These are phyloP conservation scores for Fraxinus anomala DNA, from an alignment of 257 asterid genomes.

Conservation along the genomic window DNA sequence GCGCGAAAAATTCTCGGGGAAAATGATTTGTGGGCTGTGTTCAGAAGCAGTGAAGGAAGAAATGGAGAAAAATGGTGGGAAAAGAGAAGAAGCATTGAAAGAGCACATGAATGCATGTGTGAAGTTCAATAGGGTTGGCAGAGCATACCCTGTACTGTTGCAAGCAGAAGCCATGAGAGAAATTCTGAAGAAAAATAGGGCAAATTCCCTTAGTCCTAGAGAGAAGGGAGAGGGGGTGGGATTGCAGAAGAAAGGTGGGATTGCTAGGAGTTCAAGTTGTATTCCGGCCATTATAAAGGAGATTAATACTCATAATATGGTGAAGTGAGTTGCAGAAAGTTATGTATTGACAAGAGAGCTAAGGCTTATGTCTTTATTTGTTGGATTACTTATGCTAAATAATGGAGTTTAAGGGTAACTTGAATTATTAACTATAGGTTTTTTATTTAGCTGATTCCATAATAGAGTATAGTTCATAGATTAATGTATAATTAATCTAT, in stretches of 20 bases:
- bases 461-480: background rate
- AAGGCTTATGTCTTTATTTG: background rate
- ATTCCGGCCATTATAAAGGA: conserved; percentile 67
- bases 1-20: conserved; percentile 57
- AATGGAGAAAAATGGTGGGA: conserved; percentile 80
- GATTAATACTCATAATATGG: conserved; percentile 14
- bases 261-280: conserved; percentile 80
- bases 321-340: background rate
- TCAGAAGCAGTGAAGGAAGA: conserved; percentile 87
- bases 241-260: conserved; percentile 37
- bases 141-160: conserved; percentile 78
- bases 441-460: background rate
- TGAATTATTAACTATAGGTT: background rate
- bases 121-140: conserved; percentile 63
- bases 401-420: background rate
- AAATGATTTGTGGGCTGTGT: conserved; percentile 81
- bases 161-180: conserved; percentile 92
- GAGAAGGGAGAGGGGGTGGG: conserved; percentile 34
- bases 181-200: conserved; percentile 62
- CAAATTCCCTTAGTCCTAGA: conserved; percentile 65
- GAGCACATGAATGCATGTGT: conserved; percentile 80
- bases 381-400: background rate
- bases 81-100: conserved; percentile 54
- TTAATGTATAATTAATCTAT: background rate
- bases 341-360: background rate